phyloP scores from a whole-genome alignment of 495 filamentous ascomycete genomes.

The Neurospora sp. region DNA sequence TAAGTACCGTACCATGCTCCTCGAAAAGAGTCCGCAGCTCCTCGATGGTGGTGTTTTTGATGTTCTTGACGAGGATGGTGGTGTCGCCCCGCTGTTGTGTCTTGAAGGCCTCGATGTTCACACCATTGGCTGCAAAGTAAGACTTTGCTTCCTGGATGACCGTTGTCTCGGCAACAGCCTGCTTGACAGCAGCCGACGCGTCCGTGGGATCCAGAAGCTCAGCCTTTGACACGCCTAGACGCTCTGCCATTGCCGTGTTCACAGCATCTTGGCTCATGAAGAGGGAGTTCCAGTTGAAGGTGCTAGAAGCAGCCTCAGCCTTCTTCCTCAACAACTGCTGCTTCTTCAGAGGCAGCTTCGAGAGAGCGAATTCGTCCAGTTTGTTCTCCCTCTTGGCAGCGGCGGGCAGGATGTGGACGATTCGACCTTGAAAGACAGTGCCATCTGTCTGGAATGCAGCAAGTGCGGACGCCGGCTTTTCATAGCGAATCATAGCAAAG shows the following conservation, averaged over 20 bases:
- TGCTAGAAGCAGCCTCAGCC: slow-evolving; percentile 58
- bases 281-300: slow-evolving; percentile 94
- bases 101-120: slow-evolving; percentile 87
- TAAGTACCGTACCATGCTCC: slow-evolving; percentile 61
- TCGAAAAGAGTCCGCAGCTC: slow-evolving; percentile 58
- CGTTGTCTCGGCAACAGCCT: slow-evolving; percentile 92
- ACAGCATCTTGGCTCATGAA: slow-evolving; percentile 98
- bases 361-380: slow-evolving; percentile 77
- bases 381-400: slow-evolving; percentile 67
- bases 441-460: slow-evolving; percentile 71
- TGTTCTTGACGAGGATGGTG: slow-evolving; percentile 90
- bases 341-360: slow-evolving; percentile 86
- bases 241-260: slow-evolving; percentile 78
- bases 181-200: slow-evolving; percentile 85
- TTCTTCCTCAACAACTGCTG: slow-evolving; percentile 83
- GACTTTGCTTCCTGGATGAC: slow-evolving; percentile 92
- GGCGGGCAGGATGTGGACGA: slow-evolving; percentile 80
- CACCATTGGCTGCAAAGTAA: slow-evolving; percentile 77
- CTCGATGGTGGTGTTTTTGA: slow-evolving; percentile 64
- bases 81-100: slow-evolving; percentile 71
- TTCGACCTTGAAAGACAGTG: slow-evolving; percentile 78
- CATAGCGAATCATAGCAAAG: slow-evolving; percentile 77
- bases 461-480: slow-evolving; percentile 57
- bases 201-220: slow-evolving; percentile 90
- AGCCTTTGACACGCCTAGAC: slow-evolving; percentile 77